Evolutionary conservation across 2,329 filamentous ascomycete species (phyloP), one percentile per base, ranked within the genome.

Genomic region (Claviceps pazoutovae): DNA sequence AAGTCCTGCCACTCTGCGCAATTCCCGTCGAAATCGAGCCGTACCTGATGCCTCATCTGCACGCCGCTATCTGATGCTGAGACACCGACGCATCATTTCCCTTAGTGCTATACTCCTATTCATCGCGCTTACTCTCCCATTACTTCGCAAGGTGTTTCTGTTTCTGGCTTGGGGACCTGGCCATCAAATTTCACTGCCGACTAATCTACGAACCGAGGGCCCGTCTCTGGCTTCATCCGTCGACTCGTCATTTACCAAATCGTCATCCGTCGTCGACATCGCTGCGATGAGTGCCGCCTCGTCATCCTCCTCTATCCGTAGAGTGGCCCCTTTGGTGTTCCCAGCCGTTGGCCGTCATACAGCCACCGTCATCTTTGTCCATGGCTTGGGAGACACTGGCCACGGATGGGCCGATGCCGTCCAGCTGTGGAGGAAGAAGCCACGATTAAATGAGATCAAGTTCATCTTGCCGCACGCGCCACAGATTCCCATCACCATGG

Each of bases 391-490:
- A 56, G 93, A 97, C 65, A 84, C 76, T 34, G 86, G 85, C 44
- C 74, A 79, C 58, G 86, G 86, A 59, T 91, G 87, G 90, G 78
- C 85, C 45, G 82, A 80, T 53, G 79, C 93, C 19, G 88, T 93
- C 36, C 84, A 95, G 72, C 88, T 91, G 68, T 96, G 86, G 84
- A 82, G 88, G 51, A 77, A 83, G 37, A 79, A 86, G 49, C 79
- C 82, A 66, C 83, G 84, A 62, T 88, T 97, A 57, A 80, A 89
- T 53, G 86, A 96, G 69, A 87, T 95, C 65, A 86, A 91, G 64
- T 97, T 97, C 68, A 80, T 98, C 63, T 84, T 98, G 67, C 93
- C 93, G 16, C 87, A 95, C 71, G 93, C 93, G 30, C 89, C 91
- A 5, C 71, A 69, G 39, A 93, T 95, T 51, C 88, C 89, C 36